phyloP scores from a whole-genome alignment of 331 rosid genomes.

The Malus hybrid region DNA sequence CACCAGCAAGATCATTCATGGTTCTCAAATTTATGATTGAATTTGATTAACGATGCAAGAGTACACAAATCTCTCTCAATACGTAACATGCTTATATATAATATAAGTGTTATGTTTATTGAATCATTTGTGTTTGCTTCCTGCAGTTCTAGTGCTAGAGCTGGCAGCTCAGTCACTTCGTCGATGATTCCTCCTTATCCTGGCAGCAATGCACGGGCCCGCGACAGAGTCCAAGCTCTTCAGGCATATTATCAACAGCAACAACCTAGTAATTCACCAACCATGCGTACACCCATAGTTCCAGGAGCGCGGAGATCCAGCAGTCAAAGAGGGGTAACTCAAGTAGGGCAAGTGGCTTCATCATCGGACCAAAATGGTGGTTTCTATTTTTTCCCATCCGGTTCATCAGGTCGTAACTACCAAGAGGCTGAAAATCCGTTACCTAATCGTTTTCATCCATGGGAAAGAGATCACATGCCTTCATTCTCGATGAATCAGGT shows the following conservation, averaged over 20 bases:
- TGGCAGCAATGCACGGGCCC: conserved; percentile 98
- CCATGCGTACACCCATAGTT: conserved; percentile 50
- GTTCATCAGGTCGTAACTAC: conserved; percentile 61
- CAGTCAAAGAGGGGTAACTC: conserved; percentile 59
- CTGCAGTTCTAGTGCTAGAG: conserved; percentile 72
- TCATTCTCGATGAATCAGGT: conserved; percentile 50
- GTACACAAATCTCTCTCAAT: background rate
- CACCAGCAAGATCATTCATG: background rate
- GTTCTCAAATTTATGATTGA: background rate
- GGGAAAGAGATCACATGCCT: conserved; percentile 78
- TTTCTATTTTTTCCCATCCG: conserved; percentile 54
- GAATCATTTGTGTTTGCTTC: conserved; percentile 9
- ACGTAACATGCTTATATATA: background rate
- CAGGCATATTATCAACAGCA: conserved; percentile 95
- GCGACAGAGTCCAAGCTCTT: conserved; percentile 90
- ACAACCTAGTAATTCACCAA: conserved; percentile 55
- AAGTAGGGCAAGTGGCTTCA: conserved; percentile 46
- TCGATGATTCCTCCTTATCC: conserved; percentile 92
- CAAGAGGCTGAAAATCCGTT: conserved; percentile 69
- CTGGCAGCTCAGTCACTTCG: conserved; percentile 76
- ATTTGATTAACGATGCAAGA: background rate
- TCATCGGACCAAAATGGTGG: conserved; percentile 60
- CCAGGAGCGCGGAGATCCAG: conserved; percentile 61
- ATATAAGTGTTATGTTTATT: background rate
- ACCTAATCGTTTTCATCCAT: conserved; percentile 45